Conservation (phyloP, 2,329 filamentous ascomycete species). For the Colletotrichum trifolii region DNA sequence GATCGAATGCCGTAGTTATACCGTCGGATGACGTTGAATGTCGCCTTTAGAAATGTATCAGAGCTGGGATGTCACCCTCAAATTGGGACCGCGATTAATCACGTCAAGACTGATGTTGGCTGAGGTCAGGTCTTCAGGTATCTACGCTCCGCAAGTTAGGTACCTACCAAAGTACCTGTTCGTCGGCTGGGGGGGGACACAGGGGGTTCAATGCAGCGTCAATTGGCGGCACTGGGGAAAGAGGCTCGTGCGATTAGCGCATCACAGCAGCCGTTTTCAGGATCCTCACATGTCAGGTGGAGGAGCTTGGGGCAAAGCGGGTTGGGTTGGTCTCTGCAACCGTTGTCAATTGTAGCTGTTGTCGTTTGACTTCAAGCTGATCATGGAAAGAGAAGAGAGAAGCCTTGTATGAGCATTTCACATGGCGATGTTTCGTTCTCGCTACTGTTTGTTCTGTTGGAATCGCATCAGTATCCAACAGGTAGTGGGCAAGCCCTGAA, state of each 20-base stretch:
- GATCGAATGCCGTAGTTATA: background rate
- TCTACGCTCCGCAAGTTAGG: background rate
- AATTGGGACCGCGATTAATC: conserved; percentile 20
- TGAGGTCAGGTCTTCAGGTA: background rate
- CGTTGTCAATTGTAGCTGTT: conserved; percentile 2
- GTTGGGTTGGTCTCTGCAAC: background rate
- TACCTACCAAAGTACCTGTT: background rate
- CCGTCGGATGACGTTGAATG: background rate
- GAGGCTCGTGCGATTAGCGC: conserved; percentile 31
- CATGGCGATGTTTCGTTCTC: too few species aligned
- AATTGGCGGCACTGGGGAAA: conserved; percentile 28
- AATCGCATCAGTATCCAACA: too few species aligned
- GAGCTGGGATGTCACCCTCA: conserved; percentile 14
- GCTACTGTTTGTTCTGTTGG: too few species aligned
- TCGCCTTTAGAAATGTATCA: conserved; percentile 6
- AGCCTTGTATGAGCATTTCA: too few species aligned
- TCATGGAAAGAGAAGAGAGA: too few species aligned
- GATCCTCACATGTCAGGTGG: conserved; percentile 33
- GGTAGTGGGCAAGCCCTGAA: too few species aligned
- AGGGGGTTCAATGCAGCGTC: conserved; percentile 1
- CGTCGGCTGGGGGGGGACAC: background rate
- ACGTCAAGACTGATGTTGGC: conserved; percentile 11
- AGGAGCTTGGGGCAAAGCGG: conserved; percentile 10
- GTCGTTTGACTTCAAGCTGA: too few species aligned
- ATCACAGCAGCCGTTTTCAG: conserved; percentile 31